A percentile compares a stretch with the other conserved stretches of the same genome.
phyloP scores from a whole-genome alignment of 208 protist genomes.

The Porcisia deanei region DNA sequence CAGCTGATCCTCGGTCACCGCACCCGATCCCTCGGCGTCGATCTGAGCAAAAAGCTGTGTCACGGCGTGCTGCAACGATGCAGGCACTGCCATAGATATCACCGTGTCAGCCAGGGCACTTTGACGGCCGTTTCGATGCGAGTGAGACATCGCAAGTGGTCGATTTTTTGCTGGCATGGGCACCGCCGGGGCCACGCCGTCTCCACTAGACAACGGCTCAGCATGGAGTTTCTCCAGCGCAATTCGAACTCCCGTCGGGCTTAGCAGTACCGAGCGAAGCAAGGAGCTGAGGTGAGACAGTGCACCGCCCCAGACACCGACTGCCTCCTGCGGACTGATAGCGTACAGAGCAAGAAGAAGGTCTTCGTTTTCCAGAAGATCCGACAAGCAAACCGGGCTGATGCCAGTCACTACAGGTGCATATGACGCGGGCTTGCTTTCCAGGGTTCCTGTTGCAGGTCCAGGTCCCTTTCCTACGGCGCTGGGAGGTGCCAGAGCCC shows the following conservation, averaged over 20 bases:
- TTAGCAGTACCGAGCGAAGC: constrained; percentile 26
- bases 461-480: neutral
- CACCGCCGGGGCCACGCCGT: neutral
- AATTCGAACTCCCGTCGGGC: constrained; percentile 25
- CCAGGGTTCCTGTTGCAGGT: neutral
- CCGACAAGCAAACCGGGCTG: constrained; percentile 24
- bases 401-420: constrained; percentile 26
- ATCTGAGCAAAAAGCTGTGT: constrained; percentile 23
- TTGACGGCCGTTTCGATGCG: neutral
- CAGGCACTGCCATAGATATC: constrained; percentile 28
- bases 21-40: constrained; percentile 9
- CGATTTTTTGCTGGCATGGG: neutral
- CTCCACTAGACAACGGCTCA: neutral
- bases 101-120: neutral
- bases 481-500: neutral
- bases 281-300: constrained; percentile 16
- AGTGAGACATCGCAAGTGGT: neutral
- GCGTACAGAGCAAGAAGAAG: constrained; percentile 25
- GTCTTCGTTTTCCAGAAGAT: constrained; percentile 29
- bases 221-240: constrained; percentile 20
- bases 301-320: constrained; percentile 31
- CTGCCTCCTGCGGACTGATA: constrained; percentile 10
- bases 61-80: constrained; percentile 28
- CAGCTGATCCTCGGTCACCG: constrained; percentile 32
- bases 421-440: neutral